phyloP scores from a whole-genome alignment of 2,329 filamentous ascomycete species.

The Thermoascus crustaceus region DNA sequence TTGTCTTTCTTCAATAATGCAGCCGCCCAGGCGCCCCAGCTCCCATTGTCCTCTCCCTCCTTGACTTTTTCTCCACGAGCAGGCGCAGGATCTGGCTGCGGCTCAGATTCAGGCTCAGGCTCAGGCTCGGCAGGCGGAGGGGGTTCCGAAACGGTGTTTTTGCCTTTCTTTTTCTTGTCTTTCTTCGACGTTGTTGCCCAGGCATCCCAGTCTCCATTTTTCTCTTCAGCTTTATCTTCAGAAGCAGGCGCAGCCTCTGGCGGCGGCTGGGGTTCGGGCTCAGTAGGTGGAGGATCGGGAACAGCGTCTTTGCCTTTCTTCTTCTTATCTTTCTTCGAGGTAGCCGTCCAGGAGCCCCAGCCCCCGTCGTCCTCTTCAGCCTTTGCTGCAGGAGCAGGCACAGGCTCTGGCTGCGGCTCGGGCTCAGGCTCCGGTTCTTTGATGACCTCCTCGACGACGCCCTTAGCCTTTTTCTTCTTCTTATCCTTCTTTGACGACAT shows the following conservation, averaged over 20 bases:
- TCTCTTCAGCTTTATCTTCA: constrained; percentile 5
- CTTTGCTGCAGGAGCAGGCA: constrained; percentile 13
- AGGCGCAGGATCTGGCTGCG: constrained; percentile 14
- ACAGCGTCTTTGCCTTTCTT: constrained; percentile 18
- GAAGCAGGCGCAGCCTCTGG: constrained; percentile 9
- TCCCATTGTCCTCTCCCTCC: constrained; percentile 10
- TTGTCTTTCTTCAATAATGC: constrained; percentile 12
- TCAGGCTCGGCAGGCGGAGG: constrained; percentile 9
- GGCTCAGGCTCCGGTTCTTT: constrained; percentile 13
- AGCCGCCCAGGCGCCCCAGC: constrained; percentile 5
- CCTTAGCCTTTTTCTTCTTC: constrained; percentile 7
- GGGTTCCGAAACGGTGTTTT: constrained; percentile 8
- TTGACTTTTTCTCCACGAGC: constrained; percentile 10
- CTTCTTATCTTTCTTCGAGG: constrained; percentile 26
- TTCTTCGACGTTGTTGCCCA: constrained; percentile 34
- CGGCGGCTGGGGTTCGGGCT: background rate
- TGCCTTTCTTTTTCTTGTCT: constrained; percentile 24
- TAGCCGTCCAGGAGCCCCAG: no score
- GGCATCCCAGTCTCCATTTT: constrained; percentile 9
- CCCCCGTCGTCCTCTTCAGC: no score
- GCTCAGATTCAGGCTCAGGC: constrained; percentile 18
- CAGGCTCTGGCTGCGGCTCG: constrained; percentile 18
- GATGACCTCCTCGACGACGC: constrained; percentile 15
- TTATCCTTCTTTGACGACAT: constrained; percentile 4
- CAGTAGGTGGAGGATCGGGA: constrained; percentile 9